Percentiles rank a stretch among this genome's conserved stretches.
These are phyloP conservation scores for Linum tenue DNA, from an alignment of 345 rosid genomes.

Conservation along the genomic window DNA sequence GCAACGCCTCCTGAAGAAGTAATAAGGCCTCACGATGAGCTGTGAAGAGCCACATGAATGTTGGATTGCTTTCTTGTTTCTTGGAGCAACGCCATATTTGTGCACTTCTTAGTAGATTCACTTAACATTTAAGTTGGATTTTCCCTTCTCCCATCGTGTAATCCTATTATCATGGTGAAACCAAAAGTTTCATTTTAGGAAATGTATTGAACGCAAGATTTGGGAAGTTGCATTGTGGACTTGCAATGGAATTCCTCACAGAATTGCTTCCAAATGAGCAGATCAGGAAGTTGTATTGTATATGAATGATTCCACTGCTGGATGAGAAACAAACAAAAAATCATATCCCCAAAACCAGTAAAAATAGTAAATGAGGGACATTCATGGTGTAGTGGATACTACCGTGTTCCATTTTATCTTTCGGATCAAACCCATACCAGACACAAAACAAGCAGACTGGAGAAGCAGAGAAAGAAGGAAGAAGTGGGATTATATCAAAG, in stretches of 20 bases:
- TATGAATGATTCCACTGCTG: no score
- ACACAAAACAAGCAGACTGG: no score
- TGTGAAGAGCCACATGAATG: slow-evolving; percentile 13
- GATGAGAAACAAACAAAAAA: no score
- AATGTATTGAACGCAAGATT: not conserved
- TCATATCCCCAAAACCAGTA: no score
- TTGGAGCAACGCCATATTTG: not conserved
- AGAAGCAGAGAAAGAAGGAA: not conserved
- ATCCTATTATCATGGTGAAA: not conserved
- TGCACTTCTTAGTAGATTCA: not conserved
- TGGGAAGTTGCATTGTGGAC: no score
- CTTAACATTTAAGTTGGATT: not conserved
- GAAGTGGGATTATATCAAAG: not conserved
- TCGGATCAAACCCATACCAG: no score
- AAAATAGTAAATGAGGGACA: no score
- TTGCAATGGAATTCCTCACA: no score
- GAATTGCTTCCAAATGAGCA: no score
- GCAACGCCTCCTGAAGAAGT: not conserved
- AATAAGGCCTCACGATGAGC: slow-evolving; percentile 33
- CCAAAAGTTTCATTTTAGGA: not conserved
- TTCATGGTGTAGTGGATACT: no score
- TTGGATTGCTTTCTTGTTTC: not conserved
- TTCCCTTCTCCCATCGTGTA: not conserved
- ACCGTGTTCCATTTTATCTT: no score
- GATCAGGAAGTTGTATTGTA: no score